Evolutionary conservation across 345 rosid genomes (phyloP), one percentile per base, ranked within the genome.

Genomic region (Aquilaria malaccensis): DNA sequence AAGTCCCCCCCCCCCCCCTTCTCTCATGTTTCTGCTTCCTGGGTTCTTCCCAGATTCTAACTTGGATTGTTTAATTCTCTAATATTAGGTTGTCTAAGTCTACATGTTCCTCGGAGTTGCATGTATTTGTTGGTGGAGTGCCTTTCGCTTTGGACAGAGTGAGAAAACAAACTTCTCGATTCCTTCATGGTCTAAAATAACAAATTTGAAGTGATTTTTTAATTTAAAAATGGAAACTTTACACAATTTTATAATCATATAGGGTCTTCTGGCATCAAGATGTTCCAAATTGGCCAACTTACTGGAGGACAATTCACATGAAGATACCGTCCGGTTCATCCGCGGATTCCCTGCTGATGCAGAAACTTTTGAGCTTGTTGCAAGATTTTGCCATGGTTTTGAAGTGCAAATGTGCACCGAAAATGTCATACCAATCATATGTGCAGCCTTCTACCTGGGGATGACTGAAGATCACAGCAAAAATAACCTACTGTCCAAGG

Each of bases 401-500:
- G 81, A 80, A 64, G 46, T 64, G 2, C 71, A 66, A 14, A 70
- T 93, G 46, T 70, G 83, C 0, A 66, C 84, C 3, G 88, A 84
- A 56, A 89, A 83, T 59, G 69, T 84, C 13, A 50, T 93, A 29
- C 83, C 91, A 13, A 75, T 89, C 68, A 68, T 70, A 55, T 84
- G 88, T 74, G 65, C 83, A 10, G 85, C 97, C 1, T 62, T 55
- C 55, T 67, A 80, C 74, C 64, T 93, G 60, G 86, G 67, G 48
- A 93, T 93, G 97, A 75, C 79, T 7, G 96, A 89, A 70, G 68
- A 45, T 62, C 91, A 81, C 47, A 61, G 85, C 82, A 60, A 60
- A 7, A 59, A 76, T 73, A 93, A 93, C 74, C 77, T 93, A 56
- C 45, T 87, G 14, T 74, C 52, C 31, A 77, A 67, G 73, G 78